A percentile compares a stretch with the other conserved stretches of the same genome.
These are phyloP conservation scores for Fusarium tanahbumbuense DNA, from an alignment of 2,329 filamentous ascomycete genomes.

Conservation along the genomic window DNA sequence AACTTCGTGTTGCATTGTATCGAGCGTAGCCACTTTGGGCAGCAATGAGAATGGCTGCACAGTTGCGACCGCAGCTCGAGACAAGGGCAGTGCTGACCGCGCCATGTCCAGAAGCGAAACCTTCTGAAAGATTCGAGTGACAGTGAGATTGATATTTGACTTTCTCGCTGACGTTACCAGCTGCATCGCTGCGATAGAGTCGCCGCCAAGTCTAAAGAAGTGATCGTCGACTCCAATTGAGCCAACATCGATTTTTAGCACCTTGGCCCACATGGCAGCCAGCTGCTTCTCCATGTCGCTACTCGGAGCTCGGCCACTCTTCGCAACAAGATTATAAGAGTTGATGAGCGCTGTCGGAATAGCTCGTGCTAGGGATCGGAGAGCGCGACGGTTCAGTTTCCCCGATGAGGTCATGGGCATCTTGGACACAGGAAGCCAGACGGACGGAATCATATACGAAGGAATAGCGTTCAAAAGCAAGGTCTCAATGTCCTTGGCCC, in stretches of 20 bases:
- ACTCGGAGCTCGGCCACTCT: conserved; percentile 49
- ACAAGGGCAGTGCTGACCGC: conserved; percentile 28
- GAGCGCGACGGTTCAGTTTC: conserved; percentile 57
- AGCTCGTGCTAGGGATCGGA: conserved; percentile 32
- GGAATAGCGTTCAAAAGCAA: conserved; percentile 34
- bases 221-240: conserved; percentile 47
- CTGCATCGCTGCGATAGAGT: conserved; percentile 43
- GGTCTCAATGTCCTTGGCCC: conserved; percentile 15
- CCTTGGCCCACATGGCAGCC: conserved; percentile 29
- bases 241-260: conserved; percentile 5
- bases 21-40: background rate
- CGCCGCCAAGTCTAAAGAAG: conserved; percentile 60
- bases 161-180: conserved; percentile 50
- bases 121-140: conserved; percentile 58
- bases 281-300: conserved; percentile 42
- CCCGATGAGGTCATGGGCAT: conserved; percentile 58
- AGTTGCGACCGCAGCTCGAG: background rate
- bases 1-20: background rate
- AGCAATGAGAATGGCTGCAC: conserved; percentile 30
- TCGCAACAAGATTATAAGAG: conserved; percentile 25
- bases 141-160: conserved; percentile 54
- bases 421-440: conserved; percentile 54
- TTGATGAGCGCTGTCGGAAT: conserved; percentile 5
- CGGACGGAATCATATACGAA: conserved; percentile 56
- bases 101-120: conserved; percentile 37